Conservation (phyloP, 108 stramenopile species). For the Mayamaea pseudoterrestris region DNA sequence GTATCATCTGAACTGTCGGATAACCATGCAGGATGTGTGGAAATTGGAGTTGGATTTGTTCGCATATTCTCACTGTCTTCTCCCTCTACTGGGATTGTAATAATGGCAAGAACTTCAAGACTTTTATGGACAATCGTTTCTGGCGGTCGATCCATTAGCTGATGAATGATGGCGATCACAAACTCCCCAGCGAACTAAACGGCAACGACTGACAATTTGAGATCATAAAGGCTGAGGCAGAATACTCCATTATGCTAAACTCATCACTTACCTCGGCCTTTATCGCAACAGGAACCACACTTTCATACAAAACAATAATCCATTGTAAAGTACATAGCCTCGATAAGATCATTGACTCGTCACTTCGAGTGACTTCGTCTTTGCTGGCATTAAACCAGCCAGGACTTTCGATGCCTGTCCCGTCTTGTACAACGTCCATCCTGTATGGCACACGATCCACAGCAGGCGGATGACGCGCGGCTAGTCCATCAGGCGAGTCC, state of each 20-base stretch:
- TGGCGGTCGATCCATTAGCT: slow-evolving; percentile 69
- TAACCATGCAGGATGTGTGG: neutral
- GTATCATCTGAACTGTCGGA: neutral
- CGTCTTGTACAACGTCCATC: slow-evolving; percentile 76
- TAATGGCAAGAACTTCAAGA: slow-evolving; percentile 72
- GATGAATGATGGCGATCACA: slow-evolving; percentile 70
- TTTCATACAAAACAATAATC: slow-evolving; percentile 75
- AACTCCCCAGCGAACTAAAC: slow-evolving; percentile 68
- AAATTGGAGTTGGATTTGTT: neutral
- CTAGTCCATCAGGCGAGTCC: slow-evolving; percentile 72
- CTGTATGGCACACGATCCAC: slow-evolving; percentile 69
- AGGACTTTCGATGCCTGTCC: slow-evolving; percentile 70
- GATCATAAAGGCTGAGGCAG: neutral
- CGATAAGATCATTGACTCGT: slow-evolving; percentile 51
- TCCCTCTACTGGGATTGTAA: slow-evolving; percentile 59
- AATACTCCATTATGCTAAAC: neutral
- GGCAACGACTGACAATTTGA: neutral
- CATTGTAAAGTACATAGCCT: slow-evolving; percentile 77
- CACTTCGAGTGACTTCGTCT: slow-evolving; percentile 29
- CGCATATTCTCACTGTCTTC: slow-evolving; percentile 14
- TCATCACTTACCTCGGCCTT: slow-evolving; percentile 62
- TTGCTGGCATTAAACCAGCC: slow-evolving; percentile 71
- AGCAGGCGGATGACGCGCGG: slow-evolving; percentile 58
- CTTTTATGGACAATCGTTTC: slow-evolving; percentile 72
- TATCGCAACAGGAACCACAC: slow-evolving; percentile 68